phyloP scores from a whole-genome alignment of 345 rosid genomes.

The Heritiera fomes region DNA sequence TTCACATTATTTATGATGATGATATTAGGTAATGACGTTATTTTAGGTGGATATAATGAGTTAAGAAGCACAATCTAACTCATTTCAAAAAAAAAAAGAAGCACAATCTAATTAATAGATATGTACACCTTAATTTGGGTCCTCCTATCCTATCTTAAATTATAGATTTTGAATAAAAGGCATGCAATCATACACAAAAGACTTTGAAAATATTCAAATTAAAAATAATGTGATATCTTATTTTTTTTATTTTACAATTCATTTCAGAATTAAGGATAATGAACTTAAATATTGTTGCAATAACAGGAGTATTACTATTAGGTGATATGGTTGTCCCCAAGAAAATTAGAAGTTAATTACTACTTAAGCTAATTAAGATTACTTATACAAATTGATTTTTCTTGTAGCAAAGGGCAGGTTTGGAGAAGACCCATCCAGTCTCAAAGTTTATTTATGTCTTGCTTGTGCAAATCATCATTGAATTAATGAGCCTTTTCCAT shows the following conservation, averaged over 20 bases:
- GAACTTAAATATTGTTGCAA: neutral
- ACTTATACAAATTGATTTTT: neutral
- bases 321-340: neutral
- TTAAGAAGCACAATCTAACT: neutral
- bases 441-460: neutral
- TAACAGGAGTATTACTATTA: neutral
- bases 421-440: constrained; percentile 1
- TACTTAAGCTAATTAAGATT: neutral
- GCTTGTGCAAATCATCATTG: constrained; percentile 14
- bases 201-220: neutral
- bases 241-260: no score
- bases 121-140: no score
- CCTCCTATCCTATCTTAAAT: no score
- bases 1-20: neutral
- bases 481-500: neutral
- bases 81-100: neutral
- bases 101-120: neutral
- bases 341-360: neutral
- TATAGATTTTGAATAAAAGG: no score
- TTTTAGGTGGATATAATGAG: no score
- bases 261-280: neutral
- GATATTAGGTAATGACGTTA: neutral
- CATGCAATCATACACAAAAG: neutral
- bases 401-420: neutral
- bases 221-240: neutral